Percentiles rank a stretch among this genome's conserved stretches.
Conservation (phyloP, 345 rosid species). For the Carallia brachiata region DNA sequence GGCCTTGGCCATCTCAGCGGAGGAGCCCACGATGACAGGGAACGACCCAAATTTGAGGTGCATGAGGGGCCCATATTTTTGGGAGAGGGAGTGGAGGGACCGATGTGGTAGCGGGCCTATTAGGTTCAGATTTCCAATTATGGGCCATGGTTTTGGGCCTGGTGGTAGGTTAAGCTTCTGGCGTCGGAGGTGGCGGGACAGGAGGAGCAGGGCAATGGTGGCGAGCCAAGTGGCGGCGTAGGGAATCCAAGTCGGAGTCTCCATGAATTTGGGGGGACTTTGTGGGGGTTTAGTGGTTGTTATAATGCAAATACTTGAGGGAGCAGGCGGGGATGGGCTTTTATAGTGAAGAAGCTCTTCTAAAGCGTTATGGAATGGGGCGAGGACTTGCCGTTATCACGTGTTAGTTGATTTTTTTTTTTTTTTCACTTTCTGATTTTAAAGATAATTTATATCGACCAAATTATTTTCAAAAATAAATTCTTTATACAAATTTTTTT, state of each 20-base stretch:
- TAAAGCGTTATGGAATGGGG: too few relatives aligned
- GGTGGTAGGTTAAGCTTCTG: constrained; percentile 48
- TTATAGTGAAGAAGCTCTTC: background rate
- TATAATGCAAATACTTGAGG: background rate
- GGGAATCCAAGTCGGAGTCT: constrained; percentile 10
- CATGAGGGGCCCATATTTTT: constrained; percentile 62
- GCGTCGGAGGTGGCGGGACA: constrained; percentile 36
- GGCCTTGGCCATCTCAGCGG: constrained; percentile 51
- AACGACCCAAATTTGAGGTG: constrained; percentile 52
- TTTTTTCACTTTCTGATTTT: too few relatives aligned
- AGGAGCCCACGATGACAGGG: constrained; percentile 50
- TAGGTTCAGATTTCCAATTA: constrained; percentile 67
- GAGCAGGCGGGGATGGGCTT: background rate
- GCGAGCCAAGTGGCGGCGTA: constrained; percentile 27
- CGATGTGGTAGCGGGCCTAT: constrained; percentile 63
- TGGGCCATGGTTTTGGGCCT: constrained; percentile 65
- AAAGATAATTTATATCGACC: too few relatives aligned
- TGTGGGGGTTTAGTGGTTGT: background rate
- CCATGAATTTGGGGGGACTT: constrained; percentile 6
- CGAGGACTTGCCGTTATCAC: too few relatives aligned
- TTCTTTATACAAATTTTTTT: too few relatives aligned
- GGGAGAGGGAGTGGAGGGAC: constrained; percentile 51
- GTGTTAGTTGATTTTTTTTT: too few relatives aligned
- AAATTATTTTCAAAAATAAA: too few relatives aligned
- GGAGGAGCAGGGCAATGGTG: constrained; percentile 34